A percentile compares a stretch with the other conserved stretches of the same genome.
Evolutionary conservation across 805 yeast species (phyloP).

Genomic region (Candida alai): DNA sequence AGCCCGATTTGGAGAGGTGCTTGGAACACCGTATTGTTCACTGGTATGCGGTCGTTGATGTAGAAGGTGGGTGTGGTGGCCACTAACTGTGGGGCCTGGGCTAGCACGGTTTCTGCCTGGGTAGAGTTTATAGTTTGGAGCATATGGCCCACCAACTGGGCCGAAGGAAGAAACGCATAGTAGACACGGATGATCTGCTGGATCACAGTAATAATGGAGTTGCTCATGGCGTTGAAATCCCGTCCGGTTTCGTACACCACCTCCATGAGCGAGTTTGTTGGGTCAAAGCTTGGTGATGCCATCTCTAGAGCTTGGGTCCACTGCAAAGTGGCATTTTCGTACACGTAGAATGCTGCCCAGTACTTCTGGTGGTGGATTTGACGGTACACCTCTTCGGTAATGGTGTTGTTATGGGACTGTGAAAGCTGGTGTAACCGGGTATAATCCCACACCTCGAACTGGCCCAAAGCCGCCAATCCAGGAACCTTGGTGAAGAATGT

Average conservation of each 20-base stretch:
- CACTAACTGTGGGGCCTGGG: conserved; percentile 20
- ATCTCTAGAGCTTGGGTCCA: conserved; percentile 18
- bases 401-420: conserved; percentile 16
- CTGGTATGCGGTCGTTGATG: conserved; percentile 23
- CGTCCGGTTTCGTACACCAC: conserved; percentile 30
- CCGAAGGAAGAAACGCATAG: conserved; percentile 14
- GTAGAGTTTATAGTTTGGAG: conserved; percentile 10
- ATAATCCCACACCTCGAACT: conserved; percentile 21
- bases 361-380: conserved; percentile 30
- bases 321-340: conserved; percentile 24
- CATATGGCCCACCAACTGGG: conserved; percentile 17
- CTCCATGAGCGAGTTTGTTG: conserved; percentile 19
- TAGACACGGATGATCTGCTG: conserved; percentile 15
- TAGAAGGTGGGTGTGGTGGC: conserved; percentile 22
- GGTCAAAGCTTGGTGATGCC: conserved; percentile 15
- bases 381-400: conserved; percentile 24
- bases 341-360: conserved; percentile 26
- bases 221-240: conserved; percentile 28
- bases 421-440: conserved; percentile 17
- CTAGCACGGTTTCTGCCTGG: conserved; percentile 8
- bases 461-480: conserved; percentile 18
- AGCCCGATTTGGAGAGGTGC: conserved; percentile 33
- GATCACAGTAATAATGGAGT: conserved; percentile 17
- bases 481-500: conserved; percentile 21
- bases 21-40: conserved; percentile 19